A percentile compares a stretch with the other conserved stretches of the same genome.
Conservation (phyloP, 2,329 filamentous ascomycete genomes). For the Aspergillus clavatus region DNA sequence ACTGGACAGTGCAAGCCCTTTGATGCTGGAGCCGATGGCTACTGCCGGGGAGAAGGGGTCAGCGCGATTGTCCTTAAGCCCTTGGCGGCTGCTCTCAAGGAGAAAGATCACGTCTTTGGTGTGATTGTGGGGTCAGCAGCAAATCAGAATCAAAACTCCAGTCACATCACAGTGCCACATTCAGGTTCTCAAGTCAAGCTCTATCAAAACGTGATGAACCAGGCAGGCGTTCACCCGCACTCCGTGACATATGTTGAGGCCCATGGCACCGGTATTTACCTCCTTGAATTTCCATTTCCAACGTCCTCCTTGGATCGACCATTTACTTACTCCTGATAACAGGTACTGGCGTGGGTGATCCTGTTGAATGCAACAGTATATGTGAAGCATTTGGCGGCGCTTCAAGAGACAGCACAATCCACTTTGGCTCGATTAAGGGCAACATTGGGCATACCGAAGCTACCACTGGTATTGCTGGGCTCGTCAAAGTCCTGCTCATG, state of each 20-base stretch:
- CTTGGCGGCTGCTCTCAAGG: conserved; percentile 43
- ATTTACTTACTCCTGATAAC: no score
- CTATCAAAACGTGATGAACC: conserved; percentile 22
- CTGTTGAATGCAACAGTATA: conserved; percentile 25
- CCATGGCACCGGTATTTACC: conserved; percentile 34
- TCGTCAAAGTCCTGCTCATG: conserved; percentile 31
- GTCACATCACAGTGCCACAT: conserved; percentile 18
- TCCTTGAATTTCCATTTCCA: no score
- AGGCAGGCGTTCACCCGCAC: conserved; percentile 19
- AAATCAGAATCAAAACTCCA: conserved; percentile 34
- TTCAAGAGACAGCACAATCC: conserved; percentile 9
- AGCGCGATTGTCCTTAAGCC: conserved; percentile 47
- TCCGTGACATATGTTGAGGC: conserved; percentile 31
- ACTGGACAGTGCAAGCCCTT: conserved; percentile 48
- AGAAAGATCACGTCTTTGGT: conserved; percentile 44
- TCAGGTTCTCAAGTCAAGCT: conserved; percentile 24
- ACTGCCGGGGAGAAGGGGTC: conserved; percentile 48
- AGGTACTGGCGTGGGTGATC: conserved; percentile 31
- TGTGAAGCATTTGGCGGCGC: conserved; percentile 17
- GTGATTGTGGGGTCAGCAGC: conserved; percentile 32
- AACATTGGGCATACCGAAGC: conserved; percentile 33
- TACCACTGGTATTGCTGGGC: conserved; percentile 27
- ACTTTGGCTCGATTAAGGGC: conserved; percentile 31
- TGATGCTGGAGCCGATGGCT: conserved; percentile 47
- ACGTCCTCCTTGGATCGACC: no score